Evolutionary conservation across 176 grass and related monocot species (phyloP).

Genomic region (Olyra latifolia): DNA sequence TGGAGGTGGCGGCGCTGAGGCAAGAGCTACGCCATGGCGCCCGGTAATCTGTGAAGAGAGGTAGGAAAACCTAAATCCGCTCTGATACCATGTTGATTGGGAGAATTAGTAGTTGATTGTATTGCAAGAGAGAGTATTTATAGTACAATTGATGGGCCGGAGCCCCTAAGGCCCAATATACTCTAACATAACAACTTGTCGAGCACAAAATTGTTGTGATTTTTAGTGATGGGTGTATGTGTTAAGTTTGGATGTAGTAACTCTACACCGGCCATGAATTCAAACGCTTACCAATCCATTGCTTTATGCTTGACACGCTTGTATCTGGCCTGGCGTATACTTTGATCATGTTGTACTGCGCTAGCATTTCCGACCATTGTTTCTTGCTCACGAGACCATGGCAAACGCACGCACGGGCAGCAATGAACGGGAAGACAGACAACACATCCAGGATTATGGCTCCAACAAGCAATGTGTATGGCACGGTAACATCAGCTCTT

Average conservation of each 20-base stretch:
- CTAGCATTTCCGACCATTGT: conserved; percentile 5
- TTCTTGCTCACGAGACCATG: not conserved
- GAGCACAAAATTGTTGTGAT: conserved; percentile 7
- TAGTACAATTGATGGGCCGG: too few relatives aligned
- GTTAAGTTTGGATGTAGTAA: not conserved
- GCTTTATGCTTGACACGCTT: not conserved
- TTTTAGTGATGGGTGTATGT: not conserved
- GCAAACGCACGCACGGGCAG: accelerated
- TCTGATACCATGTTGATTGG: too few relatives aligned
- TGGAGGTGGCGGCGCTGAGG: too few relatives aligned
- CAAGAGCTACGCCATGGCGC: too few relatives aligned
- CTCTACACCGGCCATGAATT: accelerated
- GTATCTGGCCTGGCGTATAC: not conserved
- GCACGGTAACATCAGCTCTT: not conserved
- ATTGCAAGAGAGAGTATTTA: too few relatives aligned
- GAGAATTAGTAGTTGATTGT: too few relatives aligned
- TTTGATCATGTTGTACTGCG: conserved; percentile 17
- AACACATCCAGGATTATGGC: not conserved
- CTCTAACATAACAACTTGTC: not conserved
- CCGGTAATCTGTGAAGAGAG: too few relatives aligned
- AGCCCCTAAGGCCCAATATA: too few relatives aligned
- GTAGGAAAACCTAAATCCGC: too few relatives aligned
- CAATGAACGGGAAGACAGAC: not conserved
- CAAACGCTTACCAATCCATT: not conserved
- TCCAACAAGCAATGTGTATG: conserved; percentile 20